Conservation (phyloP, 2,329 filamentous ascomycete species). For the Emericellopsis cladophorae region DNA sequence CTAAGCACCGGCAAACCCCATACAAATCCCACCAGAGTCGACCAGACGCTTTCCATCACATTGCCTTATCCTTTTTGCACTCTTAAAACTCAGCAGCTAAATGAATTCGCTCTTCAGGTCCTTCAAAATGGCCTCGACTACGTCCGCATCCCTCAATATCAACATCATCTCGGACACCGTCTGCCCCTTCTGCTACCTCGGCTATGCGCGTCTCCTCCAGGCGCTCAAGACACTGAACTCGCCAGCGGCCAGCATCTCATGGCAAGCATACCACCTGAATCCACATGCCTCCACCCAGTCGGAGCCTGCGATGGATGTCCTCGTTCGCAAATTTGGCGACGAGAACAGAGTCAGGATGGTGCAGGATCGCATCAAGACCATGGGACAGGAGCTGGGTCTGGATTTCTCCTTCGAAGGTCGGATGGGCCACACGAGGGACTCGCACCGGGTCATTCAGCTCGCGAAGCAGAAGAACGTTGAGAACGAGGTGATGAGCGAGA, state of each 20-base stretch:
- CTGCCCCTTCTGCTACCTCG: conserved; percentile 72
- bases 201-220: conserved; percentile 60
- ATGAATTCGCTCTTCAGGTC: too few species aligned
- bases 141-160: conserved; percentile 48
- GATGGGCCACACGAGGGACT: conserved; percentile 67
- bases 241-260: conserved; percentile 62
- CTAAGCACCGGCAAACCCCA: too few species aligned
- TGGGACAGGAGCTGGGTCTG: conserved; percentile 57
- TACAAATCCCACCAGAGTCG: too few species aligned
- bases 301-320: conserved; percentile 34
- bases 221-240: conserved; percentile 53
- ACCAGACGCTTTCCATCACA: too few species aligned
- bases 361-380: conserved; percentile 37
- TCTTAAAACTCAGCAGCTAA: too few species aligned
- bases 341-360: conserved; percentile 45
- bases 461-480: conserved; percentile 39
- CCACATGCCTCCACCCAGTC: conserved; percentile 39
- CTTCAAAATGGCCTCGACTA: too few species aligned
- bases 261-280: conserved; percentile 74
- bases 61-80: too few species aligned
- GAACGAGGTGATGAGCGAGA: conserved; percentile 44
- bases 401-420: conserved; percentile 59
- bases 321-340: conserved; percentile 50
- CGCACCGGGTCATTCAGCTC: conserved; percentile 64
- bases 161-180: conserved; percentile 71